These are phyloP conservation scores for Arthrinium puccinioides DNA, from an alignment of 2,329 filamentous ascomycete species.

Conservation along the genomic window DNA sequence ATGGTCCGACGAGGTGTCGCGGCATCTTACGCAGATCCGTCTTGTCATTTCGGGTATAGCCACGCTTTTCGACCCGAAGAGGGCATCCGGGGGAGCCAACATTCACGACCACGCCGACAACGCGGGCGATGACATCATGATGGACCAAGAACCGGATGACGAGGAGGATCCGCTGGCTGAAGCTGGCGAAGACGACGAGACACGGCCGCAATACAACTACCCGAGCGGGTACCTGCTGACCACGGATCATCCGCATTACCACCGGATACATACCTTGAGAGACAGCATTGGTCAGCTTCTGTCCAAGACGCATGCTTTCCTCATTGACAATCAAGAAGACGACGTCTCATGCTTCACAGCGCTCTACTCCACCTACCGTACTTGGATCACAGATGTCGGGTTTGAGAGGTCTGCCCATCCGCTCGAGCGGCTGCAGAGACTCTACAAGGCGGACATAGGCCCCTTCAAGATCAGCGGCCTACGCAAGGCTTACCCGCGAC, in stretches of 20 bases:
- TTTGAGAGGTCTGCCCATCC: slow-evolving; percentile 94
- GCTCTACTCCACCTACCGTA: slow-evolving; percentile 84
- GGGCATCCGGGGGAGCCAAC: slow-evolving; percentile 49
- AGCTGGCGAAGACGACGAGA: slow-evolving; percentile 70
- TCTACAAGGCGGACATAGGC: slow-evolving; percentile 80
- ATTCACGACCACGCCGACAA: slow-evolving; percentile 27
- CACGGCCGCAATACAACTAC: slow-evolving; percentile 82
- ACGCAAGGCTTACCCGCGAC: slow-evolving; percentile 85
- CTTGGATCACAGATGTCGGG: slow-evolving; percentile 96
- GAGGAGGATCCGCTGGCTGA: slow-evolving; percentile 49
- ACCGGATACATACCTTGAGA: slow-evolving; percentile 71
- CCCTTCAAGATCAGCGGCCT: slow-evolving; percentile 93
- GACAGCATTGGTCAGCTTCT: slow-evolving; percentile 73
- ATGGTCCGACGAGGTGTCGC: slow-evolving; percentile 94
- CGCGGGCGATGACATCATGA: slow-evolving; percentile 33
- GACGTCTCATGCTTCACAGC: slow-evolving; percentile 94
- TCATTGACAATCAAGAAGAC: slow-evolving; percentile 80
- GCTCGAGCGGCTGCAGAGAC: slow-evolving; percentile 74
- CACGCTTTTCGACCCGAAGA: slow-evolving; percentile 76
- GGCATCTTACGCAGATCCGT: slow-evolving; percentile 79
- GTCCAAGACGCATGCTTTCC: slow-evolving; percentile 77
- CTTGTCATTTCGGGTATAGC: slow-evolving; percentile 89
- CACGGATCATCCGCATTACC: slow-evolving; percentile 55
- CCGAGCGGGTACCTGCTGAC: slow-evolving; percentile 77
- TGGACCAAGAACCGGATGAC: slow-evolving; percentile 50